Evolutionary conservation across 2,329 filamentous ascomycete species (phyloP).

Genomic region (Colletotrichum ledebouriae): DNA sequence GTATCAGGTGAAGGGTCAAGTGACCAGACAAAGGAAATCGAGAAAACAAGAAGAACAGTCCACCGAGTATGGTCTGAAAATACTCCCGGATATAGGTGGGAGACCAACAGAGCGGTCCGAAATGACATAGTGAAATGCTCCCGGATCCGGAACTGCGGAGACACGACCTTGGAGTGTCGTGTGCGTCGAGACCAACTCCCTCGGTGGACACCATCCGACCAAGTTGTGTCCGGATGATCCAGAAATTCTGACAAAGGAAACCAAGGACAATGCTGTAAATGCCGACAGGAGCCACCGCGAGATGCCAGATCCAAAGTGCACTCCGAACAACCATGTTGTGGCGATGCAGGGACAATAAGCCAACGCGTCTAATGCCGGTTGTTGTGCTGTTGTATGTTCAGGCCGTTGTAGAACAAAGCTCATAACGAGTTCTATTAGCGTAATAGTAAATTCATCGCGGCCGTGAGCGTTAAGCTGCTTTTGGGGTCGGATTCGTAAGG

Average conservation of each 20-base stretch:
- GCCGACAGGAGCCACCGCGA: conserved; percentile 42
- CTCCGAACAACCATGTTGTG: conserved; percentile 45
- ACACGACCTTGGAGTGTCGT: conserved; percentile 23
- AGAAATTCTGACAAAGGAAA: conserved; percentile 42
- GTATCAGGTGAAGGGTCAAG: conserved; percentile 42
- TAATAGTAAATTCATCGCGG: conserved; percentile 35
- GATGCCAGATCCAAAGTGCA: conserved; percentile 48
- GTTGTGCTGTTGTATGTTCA: conserved; percentile 38
- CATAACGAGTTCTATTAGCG: conserved; percentile 42
- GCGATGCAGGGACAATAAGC: conserved; percentile 46
- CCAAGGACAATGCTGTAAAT: conserved; percentile 42
- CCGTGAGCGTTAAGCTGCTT: conserved; percentile 41
- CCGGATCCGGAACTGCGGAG: conserved; percentile 30
- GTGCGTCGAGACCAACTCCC: conserved; percentile 28
- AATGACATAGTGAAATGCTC: conserved; percentile 40
- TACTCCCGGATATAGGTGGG: conserved; percentile 36
- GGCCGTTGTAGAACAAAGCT: conserved; percentile 37
- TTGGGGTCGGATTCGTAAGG: conserved; percentile 30
- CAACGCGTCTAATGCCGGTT: conserved; percentile 48
- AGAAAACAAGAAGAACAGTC: conserved; percentile 29
- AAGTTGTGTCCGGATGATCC: conserved; percentile 24
- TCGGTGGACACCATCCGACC: conserved; percentile 32
- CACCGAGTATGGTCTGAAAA: conserved; percentile 28
- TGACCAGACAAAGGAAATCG: conserved; percentile 41
- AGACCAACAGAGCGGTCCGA: conserved; percentile 28